phyloP scores from a whole-genome alignment of 2,329 filamentous ascomycete genomes.

The Fusarium sp. region DNA sequence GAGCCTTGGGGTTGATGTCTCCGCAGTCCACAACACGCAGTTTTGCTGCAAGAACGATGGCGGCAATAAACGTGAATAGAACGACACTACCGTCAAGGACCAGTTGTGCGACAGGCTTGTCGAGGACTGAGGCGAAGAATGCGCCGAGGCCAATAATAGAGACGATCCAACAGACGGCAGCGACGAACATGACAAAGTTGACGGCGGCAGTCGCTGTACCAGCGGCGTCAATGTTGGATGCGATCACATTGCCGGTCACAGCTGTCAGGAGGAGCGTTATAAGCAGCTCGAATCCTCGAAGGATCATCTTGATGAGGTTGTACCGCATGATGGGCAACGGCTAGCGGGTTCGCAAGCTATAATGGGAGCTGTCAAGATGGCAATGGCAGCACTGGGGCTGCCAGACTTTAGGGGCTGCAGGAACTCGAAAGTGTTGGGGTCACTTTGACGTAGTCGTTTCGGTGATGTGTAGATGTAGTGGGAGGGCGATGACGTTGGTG shows the following conservation, averaged over 20 bases:
- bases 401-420: slow-evolving; percentile 5
- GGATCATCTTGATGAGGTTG: slow-evolving; percentile 57
- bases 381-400: slow-evolving; percentile 1
- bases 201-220: slow-evolving; percentile 60
- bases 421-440: not conserved
- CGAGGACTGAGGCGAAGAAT: slow-evolving; percentile 64
- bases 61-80: slow-evolving; percentile 78
- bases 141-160: slow-evolving; percentile 72
- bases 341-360: slow-evolving; percentile 18
- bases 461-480: not conserved
- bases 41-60: slow-evolving; percentile 77
- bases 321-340: slow-evolving; percentile 46
- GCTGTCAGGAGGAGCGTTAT: slow-evolving; percentile 66
- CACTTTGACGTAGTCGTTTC: not conserved
- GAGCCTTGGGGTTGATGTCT: slow-evolving; percentile 55
- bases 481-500: not conserved
- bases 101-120: slow-evolving; percentile 65
- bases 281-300: slow-evolving; percentile 64
- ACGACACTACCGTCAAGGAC: slow-evolving; percentile 69
- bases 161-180: slow-evolving; percentile 73
- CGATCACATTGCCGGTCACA: slow-evolving; percentile 70
- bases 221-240: slow-evolving; percentile 59
- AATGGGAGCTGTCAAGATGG: slow-evolving; percentile 5
- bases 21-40: slow-evolving; percentile 77
- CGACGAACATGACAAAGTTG: slow-evolving; percentile 78